Conservation (phyloP, 257 asterid genomes). For the Salvia splendens region DNA sequence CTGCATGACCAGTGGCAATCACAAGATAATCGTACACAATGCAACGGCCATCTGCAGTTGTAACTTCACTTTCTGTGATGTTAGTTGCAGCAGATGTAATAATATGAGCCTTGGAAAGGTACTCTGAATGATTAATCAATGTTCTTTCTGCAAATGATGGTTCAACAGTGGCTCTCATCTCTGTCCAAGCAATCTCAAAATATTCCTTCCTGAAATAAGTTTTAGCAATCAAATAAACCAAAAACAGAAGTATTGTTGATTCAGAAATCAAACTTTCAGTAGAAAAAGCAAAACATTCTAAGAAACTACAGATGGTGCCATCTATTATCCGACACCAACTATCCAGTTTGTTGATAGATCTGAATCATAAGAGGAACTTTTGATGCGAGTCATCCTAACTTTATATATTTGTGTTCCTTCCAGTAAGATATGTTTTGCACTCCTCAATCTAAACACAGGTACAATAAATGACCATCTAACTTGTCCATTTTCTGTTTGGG, state of each 20-base stretch:
- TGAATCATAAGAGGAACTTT: neutral
- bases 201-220: conserved; percentile 68
- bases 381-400: neutral
- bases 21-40: conserved; percentile 77
- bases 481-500: neutral
- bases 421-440: neutral
- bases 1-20: conserved; percentile 80
- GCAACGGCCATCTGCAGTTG: conserved; percentile 57
- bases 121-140: conserved; percentile 67
- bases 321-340: neutral
- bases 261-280: neutral
- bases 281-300: neutral
- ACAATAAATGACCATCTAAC: neutral
- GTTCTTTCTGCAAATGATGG: conserved; percentile 78
- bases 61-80: conserved; percentile 57
- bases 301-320: neutral
- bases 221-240: conserved; percentile 3
- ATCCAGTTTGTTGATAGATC: neutral
- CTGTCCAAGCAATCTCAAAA: conserved; percentile 82
- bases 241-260: neutral
- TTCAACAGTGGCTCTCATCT: conserved; percentile 78
- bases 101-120: conserved; percentile 60
- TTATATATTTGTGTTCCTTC: neutral
- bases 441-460: neutral
- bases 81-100: conserved; percentile 58